These are phyloP conservation scores for Diaporthe vaccinii DNA, from an alignment of 2,329 filamentous ascomycete genomes.

Conservation along the genomic window DNA sequence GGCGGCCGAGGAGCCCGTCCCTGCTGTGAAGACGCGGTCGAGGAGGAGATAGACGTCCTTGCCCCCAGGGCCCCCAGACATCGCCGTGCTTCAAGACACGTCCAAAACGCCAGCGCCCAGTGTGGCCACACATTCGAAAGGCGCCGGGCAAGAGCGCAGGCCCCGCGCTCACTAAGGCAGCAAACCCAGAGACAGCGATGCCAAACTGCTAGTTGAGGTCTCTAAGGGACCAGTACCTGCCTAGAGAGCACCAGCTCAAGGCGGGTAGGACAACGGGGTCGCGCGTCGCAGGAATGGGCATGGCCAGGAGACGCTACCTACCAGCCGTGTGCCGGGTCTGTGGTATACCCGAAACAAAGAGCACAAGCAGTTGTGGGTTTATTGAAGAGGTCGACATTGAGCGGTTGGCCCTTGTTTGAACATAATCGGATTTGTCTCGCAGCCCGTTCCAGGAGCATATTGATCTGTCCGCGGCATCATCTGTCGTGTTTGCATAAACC, in stretches of 20 bases:
- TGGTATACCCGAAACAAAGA: background rate
- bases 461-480: background rate
- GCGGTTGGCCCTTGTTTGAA: slow-evolving; percentile 13
- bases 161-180: background rate
- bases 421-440: slow-evolving; percentile 4
- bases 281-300: background rate
- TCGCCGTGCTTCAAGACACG: background rate
- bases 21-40: slow-evolving; percentile 40
- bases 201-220: background rate
- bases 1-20: slow-evolving; percentile 29
- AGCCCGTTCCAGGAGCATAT: slow-evolving; percentile 16
- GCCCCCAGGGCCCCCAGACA: background rate
- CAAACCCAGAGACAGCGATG: background rate
- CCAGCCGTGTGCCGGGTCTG: background rate
- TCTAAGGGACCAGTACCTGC: background rate
- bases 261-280: background rate
- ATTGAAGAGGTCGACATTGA: slow-evolving; percentile 14
- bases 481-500: background rate
- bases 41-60: slow-evolving; percentile 23
- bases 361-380: background rate
- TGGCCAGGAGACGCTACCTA: background rate
- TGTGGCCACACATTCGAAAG: background rate
- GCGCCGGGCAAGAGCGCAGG: background rate
- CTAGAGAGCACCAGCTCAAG: background rate
- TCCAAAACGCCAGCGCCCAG: no score